These are phyloP conservation scores for Linnemannia schmuckeri DNA, from an alignment of 192 early-diverging fungal species.

Conservation along the genomic window DNA sequence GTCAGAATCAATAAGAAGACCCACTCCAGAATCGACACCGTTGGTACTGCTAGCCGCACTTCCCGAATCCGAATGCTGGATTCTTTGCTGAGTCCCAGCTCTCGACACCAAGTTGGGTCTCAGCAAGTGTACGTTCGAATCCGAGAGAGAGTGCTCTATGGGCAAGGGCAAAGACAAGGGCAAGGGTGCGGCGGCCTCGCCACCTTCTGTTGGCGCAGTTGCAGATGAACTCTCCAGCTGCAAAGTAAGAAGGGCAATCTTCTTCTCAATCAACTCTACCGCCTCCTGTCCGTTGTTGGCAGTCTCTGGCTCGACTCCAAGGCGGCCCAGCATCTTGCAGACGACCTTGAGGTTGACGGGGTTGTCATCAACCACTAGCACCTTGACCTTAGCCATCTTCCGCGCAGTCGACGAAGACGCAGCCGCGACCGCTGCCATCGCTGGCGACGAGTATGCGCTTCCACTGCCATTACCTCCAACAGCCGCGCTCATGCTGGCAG, in stretches of 20 bases:
- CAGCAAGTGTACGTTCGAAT: neutral
- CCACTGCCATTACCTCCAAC: neutral
- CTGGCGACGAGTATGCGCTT: slow-evolving; percentile 23
- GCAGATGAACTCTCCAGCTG: neutral
- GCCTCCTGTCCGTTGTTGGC: slow-evolving; percentile 59
- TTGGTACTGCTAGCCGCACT: neutral
- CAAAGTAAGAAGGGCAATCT: slow-evolving; percentile 25
- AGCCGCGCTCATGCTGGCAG: neutral
- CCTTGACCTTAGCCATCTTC: slow-evolving; percentile 38
- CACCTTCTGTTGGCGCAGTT: neutral
- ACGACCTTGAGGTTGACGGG: slow-evolving; percentile 59
- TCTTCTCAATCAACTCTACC: slow-evolving; percentile 54
- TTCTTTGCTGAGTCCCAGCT: neutral
- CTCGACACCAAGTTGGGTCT: neutral
- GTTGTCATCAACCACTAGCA: slow-evolving; percentile 65
- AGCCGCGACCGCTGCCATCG: slow-evolving; percentile 33
- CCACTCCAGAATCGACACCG: neutral
- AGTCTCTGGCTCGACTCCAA: slow-evolving; percentile 39
- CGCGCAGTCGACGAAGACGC: slow-evolving; percentile 31
- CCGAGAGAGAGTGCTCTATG: neutral
- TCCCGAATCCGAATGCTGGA: neutral
- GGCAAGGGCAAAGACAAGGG: neutral
- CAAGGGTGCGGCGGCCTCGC: neutral
- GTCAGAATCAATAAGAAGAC: neutral
- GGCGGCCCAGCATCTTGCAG: slow-evolving; percentile 47